Conservation (phyloP, 106 monocot species). For the Phalaenopsis aphrodite region DNA sequence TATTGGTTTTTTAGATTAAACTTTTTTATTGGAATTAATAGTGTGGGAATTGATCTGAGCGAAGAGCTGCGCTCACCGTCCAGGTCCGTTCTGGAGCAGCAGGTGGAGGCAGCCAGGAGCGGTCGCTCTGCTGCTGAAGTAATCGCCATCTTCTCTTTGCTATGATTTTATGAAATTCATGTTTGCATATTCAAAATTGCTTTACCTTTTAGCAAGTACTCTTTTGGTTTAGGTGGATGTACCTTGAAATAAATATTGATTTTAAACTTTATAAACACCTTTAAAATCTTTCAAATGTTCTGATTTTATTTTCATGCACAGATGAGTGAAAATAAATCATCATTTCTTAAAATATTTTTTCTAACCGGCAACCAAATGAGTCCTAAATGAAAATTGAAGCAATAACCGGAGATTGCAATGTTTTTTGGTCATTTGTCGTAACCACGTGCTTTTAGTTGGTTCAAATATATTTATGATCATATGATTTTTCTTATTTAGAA, state of each 20-base stretch:
- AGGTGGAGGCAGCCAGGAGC: conserved; percentile 77
- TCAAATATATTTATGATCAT: conserved; percentile 2
- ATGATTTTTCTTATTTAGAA: conserved; percentile 20
- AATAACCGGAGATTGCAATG: neutral
- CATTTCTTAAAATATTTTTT: too few relatives aligned
- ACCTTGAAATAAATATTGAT: too few relatives aligned
- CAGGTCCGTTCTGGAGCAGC: conserved; percentile 70
- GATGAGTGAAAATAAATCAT: too few relatives aligned
- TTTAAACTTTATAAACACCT: too few relatives aligned
- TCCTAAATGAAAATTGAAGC: too few relatives aligned
- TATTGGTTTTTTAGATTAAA: neutral
- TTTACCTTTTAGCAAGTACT: neutral
- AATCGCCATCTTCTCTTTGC: conserved; percentile 6
- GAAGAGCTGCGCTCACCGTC: conserved; percentile 54
- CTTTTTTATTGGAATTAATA: conserved; percentile 17
- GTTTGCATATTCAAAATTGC: neutral
- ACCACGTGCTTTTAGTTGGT: neutral
- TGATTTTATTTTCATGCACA: too few relatives aligned
- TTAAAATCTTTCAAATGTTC: too few relatives aligned
- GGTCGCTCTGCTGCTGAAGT: conserved; percentile 57
- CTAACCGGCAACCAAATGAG: too few relatives aligned
- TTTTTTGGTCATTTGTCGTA: neutral
- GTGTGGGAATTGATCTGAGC: conserved; percentile 78
- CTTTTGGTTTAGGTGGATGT: too few relatives aligned
- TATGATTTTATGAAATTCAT: neutral